A percentile compares a stretch with the other conserved stretches of the same genome.
Conservation (phyloP, 352 stramenopile species). For the Thraustotheca clavata region DNA sequence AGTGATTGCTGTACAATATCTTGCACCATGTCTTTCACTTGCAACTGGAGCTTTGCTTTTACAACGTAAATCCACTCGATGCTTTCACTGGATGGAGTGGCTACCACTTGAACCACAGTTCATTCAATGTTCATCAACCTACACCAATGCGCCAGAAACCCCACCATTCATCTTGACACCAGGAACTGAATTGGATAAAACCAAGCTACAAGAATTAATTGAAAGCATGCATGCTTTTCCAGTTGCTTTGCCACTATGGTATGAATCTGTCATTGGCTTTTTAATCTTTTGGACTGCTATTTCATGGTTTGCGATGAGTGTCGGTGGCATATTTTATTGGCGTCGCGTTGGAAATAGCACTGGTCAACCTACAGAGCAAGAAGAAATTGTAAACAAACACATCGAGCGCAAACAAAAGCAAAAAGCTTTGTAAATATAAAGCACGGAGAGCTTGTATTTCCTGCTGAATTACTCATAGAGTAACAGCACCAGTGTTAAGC, state of each 20-base stretch:
- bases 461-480: too few relatives aligned
- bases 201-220: slow-evolving; percentile 42
- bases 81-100: slow-evolving; percentile 34
- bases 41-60: slow-evolving; percentile 41
- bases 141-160: slow-evolving; percentile 21
- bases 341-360: slow-evolving; percentile 19
- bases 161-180: slow-evolving; percentile 25
- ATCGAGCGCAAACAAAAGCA: background rate
- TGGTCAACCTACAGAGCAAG: background rate
- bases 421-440: too few relatives aligned
- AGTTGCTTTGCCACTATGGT: slow-evolving; percentile 47
- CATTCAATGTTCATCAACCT: slow-evolving; percentile 18
- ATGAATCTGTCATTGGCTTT: slow-evolving; percentile 54
- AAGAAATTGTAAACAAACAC: background rate
- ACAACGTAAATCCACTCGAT: slow-evolving; percentile 43
- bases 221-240: slow-evolving; percentile 56
- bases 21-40: slow-evolving; percentile 42
- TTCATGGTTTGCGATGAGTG: slow-evolving; percentile 46
- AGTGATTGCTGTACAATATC: slow-evolving; percentile 69
- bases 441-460: too few relatives aligned
- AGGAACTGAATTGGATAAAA: slow-evolving; percentile 37
- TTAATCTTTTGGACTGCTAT: slow-evolving; percentile 45
- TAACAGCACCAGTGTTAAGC: too few relatives aligned
- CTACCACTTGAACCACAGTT: slow-evolving; percentile 11
- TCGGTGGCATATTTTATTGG: slow-evolving; percentile 50